Evolutionary conservation across 2,329 filamentous ascomycete genomes (phyloP).

Genomic region (Phialophora verrucosa): DNA sequence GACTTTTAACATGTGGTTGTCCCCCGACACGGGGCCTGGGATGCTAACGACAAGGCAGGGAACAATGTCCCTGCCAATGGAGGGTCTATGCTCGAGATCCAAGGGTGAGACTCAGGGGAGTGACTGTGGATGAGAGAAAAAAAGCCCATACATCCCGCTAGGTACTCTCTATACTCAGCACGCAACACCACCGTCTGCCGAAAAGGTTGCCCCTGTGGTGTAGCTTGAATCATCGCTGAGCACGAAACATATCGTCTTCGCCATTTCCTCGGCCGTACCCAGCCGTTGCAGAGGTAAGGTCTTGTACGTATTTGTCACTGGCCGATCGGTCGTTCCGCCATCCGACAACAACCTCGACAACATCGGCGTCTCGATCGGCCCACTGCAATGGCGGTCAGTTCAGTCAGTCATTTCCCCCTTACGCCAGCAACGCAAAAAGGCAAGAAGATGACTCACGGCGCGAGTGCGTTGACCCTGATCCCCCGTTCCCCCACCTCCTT

Average conservation of each 20-base stretch:
- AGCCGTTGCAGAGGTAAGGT: conserved; percentile 59
- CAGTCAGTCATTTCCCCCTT: conserved; percentile 1
- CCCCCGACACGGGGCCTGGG: not conserved
- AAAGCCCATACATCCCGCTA: not conserved
- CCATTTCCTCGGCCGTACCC: conserved; percentile 48
- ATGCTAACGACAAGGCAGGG: conserved; percentile 1
- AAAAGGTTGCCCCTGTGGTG: conserved; percentile 52
- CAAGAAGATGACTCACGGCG: conserved; percentile 37
- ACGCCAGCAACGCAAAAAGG: not conserved
- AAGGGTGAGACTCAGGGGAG: conserved; percentile 8
- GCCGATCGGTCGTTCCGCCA: conserved; percentile 12
- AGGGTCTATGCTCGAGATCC: conserved; percentile 16
- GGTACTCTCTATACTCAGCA: conserved; percentile 11
- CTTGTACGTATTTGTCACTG: conserved; percentile 31
- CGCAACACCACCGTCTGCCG: conserved; percentile 52
- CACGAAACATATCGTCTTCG: conserved; percentile 51
- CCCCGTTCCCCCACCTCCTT: conserved; percentile 43
- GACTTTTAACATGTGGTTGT: not conserved
- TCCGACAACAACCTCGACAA: conserved; percentile 21
- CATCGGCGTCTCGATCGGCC: conserved; percentile 33
- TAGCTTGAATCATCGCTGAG: conserved; percentile 53
- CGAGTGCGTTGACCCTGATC: conserved; percentile 48
- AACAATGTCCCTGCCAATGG: conserved; percentile 22
- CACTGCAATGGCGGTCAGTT: conserved; percentile 13
- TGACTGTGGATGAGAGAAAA: not conserved